Evolutionary conservation across 768 basidiomycete genomes (phyloP).

Genomic region (Lactarius evosmus): DNA sequence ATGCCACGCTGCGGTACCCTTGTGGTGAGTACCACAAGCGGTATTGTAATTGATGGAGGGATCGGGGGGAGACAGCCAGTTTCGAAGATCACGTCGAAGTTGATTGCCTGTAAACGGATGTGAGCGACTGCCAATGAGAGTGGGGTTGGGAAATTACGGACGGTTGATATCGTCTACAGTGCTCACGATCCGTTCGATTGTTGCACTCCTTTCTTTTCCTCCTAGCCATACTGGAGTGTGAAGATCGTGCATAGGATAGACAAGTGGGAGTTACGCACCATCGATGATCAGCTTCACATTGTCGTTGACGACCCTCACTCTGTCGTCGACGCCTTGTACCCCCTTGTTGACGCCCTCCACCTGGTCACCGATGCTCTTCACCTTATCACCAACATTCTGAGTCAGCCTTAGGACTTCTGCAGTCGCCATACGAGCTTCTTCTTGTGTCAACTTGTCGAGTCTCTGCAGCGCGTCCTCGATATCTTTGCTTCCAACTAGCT

Average conservation of each 20-base stretch:
- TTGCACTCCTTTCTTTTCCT: not conserved
- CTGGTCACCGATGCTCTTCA: not conserved
- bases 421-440: not conserved
- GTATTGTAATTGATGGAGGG: not conserved
- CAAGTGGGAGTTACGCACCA: not conserved
- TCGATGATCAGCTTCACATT: not conserved
- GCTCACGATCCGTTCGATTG: not conserved
- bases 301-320: not conserved
- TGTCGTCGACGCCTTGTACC: not conserved
- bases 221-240: not conserved
- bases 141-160: not conserved
- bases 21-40: not conserved
- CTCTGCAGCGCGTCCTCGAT: not conserved
- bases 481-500: not conserved
- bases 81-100: not conserved
- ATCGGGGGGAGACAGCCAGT: slow-evolving; percentile 7
- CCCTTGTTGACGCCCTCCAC: not conserved
- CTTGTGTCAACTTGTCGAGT: not conserved
- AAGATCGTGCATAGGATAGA: not conserved
- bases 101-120: not conserved
- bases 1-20: not conserved
- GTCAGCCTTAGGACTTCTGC: not conserved
- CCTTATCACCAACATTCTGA: not conserved
- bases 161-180: not conserved
- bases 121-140: not conserved